Conservation (phyloP, 768 basidiomycete species). For the Tylopilus sp. region DNA sequence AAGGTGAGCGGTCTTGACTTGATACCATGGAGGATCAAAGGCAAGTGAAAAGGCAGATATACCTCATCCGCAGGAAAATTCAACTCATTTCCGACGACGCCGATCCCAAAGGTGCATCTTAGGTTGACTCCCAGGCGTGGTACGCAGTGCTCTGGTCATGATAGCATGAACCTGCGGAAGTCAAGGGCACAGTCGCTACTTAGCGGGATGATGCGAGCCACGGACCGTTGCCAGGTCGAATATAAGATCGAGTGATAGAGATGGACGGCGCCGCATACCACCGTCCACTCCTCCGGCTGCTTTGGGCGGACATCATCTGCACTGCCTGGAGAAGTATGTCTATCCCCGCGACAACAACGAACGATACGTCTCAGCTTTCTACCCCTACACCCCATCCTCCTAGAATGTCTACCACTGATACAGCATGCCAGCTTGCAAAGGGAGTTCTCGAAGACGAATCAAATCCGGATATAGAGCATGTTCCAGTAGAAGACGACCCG, state of each 20-base stretch:
- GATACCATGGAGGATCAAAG: background rate
- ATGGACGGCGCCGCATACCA: background rate
- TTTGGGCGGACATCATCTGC: conserved; percentile 5
- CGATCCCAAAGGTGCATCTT: background rate
- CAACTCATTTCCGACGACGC: conserved; percentile 10
- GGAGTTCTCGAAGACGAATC: conserved; percentile 4
- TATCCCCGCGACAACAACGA: conserved; percentile 1
- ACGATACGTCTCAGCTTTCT: background rate
- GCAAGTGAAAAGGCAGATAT: conserved; percentile 13
- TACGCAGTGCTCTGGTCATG: conserved; percentile 1
- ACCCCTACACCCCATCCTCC: conserved; percentile 1
- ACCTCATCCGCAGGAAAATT: conserved; percentile 12
- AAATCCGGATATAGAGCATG: conserved; percentile 26
- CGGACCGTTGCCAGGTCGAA: conserved; percentile 1
- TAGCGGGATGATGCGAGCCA: background rate
- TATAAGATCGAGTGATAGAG: conserved; percentile 20
- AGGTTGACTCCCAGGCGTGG: background rate
- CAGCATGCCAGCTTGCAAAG: conserved; percentile 1
- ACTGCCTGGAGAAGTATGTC: conserved; percentile 9
- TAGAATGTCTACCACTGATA: background rate
- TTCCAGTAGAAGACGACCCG: conserved; percentile 55
- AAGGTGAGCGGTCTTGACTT: conserved; percentile 10
- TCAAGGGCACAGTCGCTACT: background rate
- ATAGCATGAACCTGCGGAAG: background rate
- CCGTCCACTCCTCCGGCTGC: background rate